These are phyloP conservation scores for Hymenoscyphus occultus DNA, from an alignment of 2,329 filamentous ascomycete genomes.

Conservation along the genomic window DNA sequence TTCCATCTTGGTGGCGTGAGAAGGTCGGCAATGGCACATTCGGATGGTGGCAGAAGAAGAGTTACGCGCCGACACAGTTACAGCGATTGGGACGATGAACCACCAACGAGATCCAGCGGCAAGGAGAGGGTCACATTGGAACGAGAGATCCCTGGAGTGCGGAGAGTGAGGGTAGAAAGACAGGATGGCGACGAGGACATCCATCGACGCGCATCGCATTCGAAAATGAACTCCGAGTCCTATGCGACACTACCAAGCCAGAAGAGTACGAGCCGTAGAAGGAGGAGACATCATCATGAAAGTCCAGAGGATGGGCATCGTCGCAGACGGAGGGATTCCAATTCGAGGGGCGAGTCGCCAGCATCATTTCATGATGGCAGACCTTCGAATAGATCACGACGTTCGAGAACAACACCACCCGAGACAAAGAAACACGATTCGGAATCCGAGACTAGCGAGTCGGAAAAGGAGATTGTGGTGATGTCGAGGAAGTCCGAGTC, in stretches of 20 bases:
- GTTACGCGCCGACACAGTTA: slow-evolving; percentile 27
- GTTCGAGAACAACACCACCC: slow-evolving; percentile 17
- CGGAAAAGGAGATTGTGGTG: neutral
- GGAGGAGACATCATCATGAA: slow-evolving; percentile 22
- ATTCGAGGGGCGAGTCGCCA: slow-evolving; percentile 19
- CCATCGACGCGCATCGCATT: slow-evolving; percentile 19
- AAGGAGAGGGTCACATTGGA: slow-evolving; percentile 25
- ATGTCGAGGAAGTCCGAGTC: slow-evolving; percentile 12
- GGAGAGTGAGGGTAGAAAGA: slow-evolving; percentile 32
- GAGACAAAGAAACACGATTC: slow-evolving; percentile 26
- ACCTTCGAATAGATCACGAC: slow-evolving; percentile 18
- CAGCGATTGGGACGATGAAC: slow-evolving; percentile 28
- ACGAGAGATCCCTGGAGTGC: slow-evolving; percentile 24
- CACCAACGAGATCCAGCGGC: slow-evolving; percentile 22
- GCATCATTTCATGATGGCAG: slow-evolving; percentile 25
- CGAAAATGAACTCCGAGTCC: slow-evolving; percentile 31
- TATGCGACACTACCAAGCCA: slow-evolving; percentile 25
- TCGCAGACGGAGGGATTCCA: slow-evolving; percentile 25
- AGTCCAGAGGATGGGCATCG: slow-evolving; percentile 23
- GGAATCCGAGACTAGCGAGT: slow-evolving; percentile 28
- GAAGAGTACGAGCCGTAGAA: slow-evolving; percentile 26
- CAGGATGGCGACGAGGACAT: slow-evolving; percentile 24
- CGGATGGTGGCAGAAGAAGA: slow-evolving; percentile 21
- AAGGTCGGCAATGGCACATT: slow-evolving; percentile 24
- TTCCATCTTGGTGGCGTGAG: slow-evolving; percentile 16